Conservation (phyloP, 2,329 filamentous ascomycete species). For the Aspergillus amoenus region DNA sequence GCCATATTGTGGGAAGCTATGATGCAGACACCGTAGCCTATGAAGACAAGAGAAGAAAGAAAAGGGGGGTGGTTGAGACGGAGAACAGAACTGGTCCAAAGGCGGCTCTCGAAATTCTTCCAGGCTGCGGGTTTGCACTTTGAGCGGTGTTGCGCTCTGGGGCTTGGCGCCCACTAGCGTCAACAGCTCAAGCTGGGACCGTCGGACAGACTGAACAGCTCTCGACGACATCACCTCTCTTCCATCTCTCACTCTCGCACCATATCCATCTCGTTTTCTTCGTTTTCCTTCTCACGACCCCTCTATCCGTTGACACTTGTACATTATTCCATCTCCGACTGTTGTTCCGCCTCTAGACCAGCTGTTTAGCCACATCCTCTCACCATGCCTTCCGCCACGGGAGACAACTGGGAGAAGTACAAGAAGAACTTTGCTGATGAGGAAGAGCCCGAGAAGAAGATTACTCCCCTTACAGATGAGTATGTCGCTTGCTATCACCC, state of each 20-base stretch:
- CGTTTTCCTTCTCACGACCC: not conserved
- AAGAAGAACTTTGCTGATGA: slow-evolving; percentile 96
- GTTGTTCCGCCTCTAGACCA: slow-evolving; percentile 13
- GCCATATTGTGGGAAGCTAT: slow-evolving; percentile 48
- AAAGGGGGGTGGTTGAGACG: slow-evolving; percentile 24
- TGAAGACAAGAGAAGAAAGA: slow-evolving; percentile 20
- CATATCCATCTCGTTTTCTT: slow-evolving; percentile 8
- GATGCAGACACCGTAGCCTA: slow-evolving; percentile 28
- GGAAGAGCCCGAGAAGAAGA: slow-evolving; percentile 99
- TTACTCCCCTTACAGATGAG: slow-evolving; percentile 95
- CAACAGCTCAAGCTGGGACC: slow-evolving; percentile 32
- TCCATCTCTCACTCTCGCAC: slow-evolving; percentile 17
- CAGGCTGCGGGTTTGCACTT: slow-evolving; percentile 36
- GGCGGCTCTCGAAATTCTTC: slow-evolving; percentile 38
- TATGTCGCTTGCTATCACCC: slow-evolving; percentile 48
- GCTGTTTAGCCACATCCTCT: slow-evolving; percentile 30
- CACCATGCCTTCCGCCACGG: slow-evolving; percentile 88
- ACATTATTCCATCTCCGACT: not conserved
- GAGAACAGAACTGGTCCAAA: slow-evolving; percentile 20
- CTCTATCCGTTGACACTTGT: not conserved
- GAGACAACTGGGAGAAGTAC: slow-evolving; percentile 97
- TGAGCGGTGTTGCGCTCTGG: slow-evolving; percentile 39
- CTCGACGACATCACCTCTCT: slow-evolving; percentile 32
- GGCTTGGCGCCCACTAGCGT: slow-evolving; percentile 40
- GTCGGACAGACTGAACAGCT: slow-evolving; percentile 20